phyloP scores from a whole-genome alignment of 2,329 filamentous ascomycete genomes.

The Plenodomus tracheiphilus region DNA sequence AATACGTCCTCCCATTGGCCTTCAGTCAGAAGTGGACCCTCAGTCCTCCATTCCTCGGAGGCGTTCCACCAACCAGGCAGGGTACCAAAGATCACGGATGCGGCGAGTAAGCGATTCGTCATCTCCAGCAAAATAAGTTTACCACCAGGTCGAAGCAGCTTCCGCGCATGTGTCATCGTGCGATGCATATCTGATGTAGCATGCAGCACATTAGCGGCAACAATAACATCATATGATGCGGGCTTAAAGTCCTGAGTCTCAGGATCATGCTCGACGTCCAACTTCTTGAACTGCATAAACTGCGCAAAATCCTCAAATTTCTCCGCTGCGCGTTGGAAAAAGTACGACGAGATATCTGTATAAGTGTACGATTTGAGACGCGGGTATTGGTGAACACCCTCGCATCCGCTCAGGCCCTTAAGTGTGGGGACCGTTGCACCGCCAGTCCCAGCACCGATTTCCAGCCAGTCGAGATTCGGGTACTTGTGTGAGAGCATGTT shows the following conservation, averaged over 20 bases:
- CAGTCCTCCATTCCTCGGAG: slow-evolving; percentile 27
- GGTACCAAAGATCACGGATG: slow-evolving; percentile 24
- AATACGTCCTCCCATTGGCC: slow-evolving; percentile 41
- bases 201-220: slow-evolving; percentile 42
- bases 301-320: slow-evolving; percentile 11
- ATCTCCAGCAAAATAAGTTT: slow-evolving; percentile 51
- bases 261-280: slow-evolving; percentile 27
- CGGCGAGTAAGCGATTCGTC: slow-evolving; percentile 13
- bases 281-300: slow-evolving; percentile 19
- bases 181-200: slow-evolving; percentile 22
- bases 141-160: slow-evolving; percentile 47
- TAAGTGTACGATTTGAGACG: slow-evolving; percentile 19
- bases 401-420: slow-evolving; percentile 7
- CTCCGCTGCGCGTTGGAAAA: slow-evolving; percentile 20
- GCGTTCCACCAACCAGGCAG: slow-evolving; percentile 32
- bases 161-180: slow-evolving; percentile 25
- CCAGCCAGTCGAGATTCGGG: slow-evolving; percentile 16
- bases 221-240: slow-evolving; percentile 23
- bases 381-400: slow-evolving; percentile 6
- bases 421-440: slow-evolving; percentile 15
- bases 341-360: slow-evolving; percentile 22
- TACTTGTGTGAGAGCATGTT: slow-evolving; percentile 17
- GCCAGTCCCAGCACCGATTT: slow-evolving; percentile 22
- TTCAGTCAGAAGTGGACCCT: slow-evolving; percentile 35
- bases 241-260: slow-evolving; percentile 20